Conservation (phyloP, 768 basidiomycete species). For the Mycena vitilis region DNA sequence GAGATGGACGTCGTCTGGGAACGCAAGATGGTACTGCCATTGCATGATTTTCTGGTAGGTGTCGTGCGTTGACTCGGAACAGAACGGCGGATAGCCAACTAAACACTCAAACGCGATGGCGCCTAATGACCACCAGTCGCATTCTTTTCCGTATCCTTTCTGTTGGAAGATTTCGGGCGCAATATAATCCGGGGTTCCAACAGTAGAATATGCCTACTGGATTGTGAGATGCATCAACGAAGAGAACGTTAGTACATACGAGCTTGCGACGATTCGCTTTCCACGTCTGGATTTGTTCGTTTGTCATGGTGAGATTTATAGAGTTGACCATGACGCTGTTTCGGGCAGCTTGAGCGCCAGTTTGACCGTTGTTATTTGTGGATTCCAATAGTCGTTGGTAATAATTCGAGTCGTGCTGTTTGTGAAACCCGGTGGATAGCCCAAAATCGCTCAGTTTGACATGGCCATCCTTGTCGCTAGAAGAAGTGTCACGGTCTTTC, state of each 20-base stretch:
- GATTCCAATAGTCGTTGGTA: constrained; percentile 90
- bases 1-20: constrained; percentile 95
- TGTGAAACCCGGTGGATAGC: constrained; percentile 98
- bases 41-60: constrained; percentile 98
- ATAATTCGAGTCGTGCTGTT: constrained; percentile 95
- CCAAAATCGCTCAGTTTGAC: constrained; percentile 99
- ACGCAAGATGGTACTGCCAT: constrained; percentile 86
- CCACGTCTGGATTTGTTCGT: constrained; percentile 96
- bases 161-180: constrained; percentile 97
- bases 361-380: constrained; percentile 54
- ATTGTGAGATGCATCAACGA: constrained; percentile 12
- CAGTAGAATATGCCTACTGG: constrained; percentile 92
- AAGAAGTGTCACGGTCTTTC: constrained; percentile 53
- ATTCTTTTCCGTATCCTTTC: constrained; percentile 97
- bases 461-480: constrained; percentile 91
- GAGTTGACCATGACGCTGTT: constrained; percentile 98
- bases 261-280: constrained; percentile 97
- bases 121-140: constrained; percentile 99
- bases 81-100: constrained; percentile 94
- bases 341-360: constrained; percentile 65
- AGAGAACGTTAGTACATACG: constrained; percentile 55
- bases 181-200: constrained; percentile 73
- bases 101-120: constrained; percentile 99
- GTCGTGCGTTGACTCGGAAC: constrained; percentile 92
- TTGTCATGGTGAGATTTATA: constrained; percentile 95